Base-by-base conservation (phyloP, 768 basidiomycete species). In the Dacryopinax spathularia region DNA sequence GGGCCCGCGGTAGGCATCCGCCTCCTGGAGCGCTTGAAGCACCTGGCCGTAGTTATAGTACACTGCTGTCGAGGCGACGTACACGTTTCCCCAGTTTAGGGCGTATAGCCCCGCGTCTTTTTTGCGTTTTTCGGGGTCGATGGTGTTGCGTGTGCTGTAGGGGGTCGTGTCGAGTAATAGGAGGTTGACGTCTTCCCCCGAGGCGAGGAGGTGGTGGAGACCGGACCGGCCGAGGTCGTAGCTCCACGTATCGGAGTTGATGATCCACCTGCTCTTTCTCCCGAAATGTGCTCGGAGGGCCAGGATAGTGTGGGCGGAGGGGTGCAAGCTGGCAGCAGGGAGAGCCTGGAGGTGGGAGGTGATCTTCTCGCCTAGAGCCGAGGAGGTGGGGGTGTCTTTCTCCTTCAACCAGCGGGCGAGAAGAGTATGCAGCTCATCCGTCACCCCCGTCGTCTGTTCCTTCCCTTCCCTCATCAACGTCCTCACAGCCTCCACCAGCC, bases 71-170 rank as follows among this genome's bases (percentile, higher is more conserved):
- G 90, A 92, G 9, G 94, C 93, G 63, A 96, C 96, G 72, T 89
- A 99, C 65, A 93, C 91, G 71, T 93, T 88, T 12, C 95, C 95
- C 73, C 96, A 88, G 77, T 96, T 98, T 88, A 98, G 93, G 27
- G 95, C 96, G 70, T 99, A 99, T 60, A 99, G 78, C 1, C 95
- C 96, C 60, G 94, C 88, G 73, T 99, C 96, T 70, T 92, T 94
- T 77, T 97, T 97, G 63, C 92, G 81, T 65, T 90, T 84, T 66
- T 81, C 79, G 10, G 83, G 85, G 68, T 88, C 88, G 4, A 76
- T 79, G 27, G 79, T 74, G 70, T 86, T 84, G 62, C 91, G 86
- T 34, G 84, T 75, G 1, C 91, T 85, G 75, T 96, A 99, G 0
- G 96, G 91, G 1, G 87, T 75, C 6, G 88, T 93, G 75, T 99